Evolutionary conservation across 2,329 filamentous ascomycete genomes (phyloP).

Genomic region (Pleurostoma richardsiae): DNA sequence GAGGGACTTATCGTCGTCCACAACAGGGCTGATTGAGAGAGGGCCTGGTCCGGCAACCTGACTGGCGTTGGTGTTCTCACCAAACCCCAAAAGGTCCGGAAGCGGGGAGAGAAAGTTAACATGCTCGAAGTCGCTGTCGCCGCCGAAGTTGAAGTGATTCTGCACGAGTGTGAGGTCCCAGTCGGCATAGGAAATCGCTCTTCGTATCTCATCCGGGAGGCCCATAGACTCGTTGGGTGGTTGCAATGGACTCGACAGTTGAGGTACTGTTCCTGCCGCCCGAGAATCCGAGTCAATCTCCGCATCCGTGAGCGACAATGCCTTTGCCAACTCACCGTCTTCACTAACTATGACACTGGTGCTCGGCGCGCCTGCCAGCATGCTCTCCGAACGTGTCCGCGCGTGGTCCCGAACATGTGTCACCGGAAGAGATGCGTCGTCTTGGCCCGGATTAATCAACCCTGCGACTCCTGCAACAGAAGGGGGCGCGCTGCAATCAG

Average conservation of each 20-base stretch:
- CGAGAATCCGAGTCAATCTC: not conserved
- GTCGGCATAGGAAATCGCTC: constrained; percentile 1
- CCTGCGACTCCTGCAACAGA: too few relatives aligned
- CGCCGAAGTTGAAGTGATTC: constrained; percentile 1
- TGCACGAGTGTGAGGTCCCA: constrained; percentile 1
- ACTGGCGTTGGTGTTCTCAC: not conserved
- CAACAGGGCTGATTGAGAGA: not conserved
- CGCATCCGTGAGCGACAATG: too few relatives aligned
- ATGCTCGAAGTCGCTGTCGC: not conserved
- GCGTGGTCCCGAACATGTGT: not conserved
- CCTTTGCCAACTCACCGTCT: not conserved
- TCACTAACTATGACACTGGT: not conserved
- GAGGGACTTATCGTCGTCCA: not conserved
- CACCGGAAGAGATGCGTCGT: not conserved
- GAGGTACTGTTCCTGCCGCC: not conserved
- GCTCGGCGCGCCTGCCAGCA: not conserved
- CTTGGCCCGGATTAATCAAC: too few relatives aligned
- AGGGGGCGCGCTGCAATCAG: too few relatives aligned
- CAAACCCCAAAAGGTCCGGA: not conserved
- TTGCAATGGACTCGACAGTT: not conserved
- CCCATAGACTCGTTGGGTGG: not conserved
- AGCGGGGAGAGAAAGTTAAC: not conserved
- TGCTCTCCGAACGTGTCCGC: not conserved
- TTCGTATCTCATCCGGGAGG: not conserved
- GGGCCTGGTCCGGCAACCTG: not conserved